phyloP scores from a whole-genome alignment of 768 basidiomycete species.

The Agaricus blazei region DNA sequence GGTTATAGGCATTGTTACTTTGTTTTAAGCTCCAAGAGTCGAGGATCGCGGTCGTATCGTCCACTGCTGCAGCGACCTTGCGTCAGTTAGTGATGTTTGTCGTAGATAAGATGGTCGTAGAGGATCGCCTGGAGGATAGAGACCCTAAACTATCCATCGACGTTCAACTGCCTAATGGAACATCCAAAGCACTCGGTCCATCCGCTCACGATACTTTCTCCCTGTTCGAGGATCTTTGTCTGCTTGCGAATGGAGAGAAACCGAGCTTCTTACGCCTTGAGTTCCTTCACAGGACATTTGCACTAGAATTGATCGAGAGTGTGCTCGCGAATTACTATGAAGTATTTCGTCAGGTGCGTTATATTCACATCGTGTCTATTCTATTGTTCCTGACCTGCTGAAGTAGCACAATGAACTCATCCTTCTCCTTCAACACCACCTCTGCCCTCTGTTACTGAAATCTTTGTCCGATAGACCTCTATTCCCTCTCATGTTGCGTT shows the following conservation, averaged over 20 bases:
- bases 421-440: constrained; percentile 81
- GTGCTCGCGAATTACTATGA: constrained; percentile 88
- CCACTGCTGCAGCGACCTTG: constrained; percentile 93
- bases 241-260: constrained; percentile 78
- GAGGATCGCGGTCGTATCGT: constrained; percentile 92
- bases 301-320: constrained; percentile 95
- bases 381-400: background rate
- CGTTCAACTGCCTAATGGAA: constrained; percentile 64
- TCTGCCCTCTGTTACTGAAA: constrained; percentile 86
- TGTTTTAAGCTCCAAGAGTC: constrained; percentile 97
- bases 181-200: constrained; percentile 56
- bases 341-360: constrained; percentile 72
- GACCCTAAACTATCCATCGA: constrained; percentile 29
- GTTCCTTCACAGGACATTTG: constrained; percentile 86
- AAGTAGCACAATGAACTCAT: constrained; percentile 75
- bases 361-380: background rate
- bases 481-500: constrained; percentile 87
- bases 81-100: constrained; percentile 97
- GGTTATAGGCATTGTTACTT: constrained; percentile 70
- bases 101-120: constrained; percentile 87
- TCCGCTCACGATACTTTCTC: constrained; percentile 82
- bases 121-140: constrained; percentile 49
- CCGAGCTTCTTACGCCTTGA: constrained; percentile 81
- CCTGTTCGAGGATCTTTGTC: constrained; percentile 89
- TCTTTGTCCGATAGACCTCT: constrained; percentile 75